Evolutionary conservation across 371 early-diverging fungal species (phyloP), one percentile per base, ranked within the genome.

Genomic region (Coemansia sp.): DNA sequence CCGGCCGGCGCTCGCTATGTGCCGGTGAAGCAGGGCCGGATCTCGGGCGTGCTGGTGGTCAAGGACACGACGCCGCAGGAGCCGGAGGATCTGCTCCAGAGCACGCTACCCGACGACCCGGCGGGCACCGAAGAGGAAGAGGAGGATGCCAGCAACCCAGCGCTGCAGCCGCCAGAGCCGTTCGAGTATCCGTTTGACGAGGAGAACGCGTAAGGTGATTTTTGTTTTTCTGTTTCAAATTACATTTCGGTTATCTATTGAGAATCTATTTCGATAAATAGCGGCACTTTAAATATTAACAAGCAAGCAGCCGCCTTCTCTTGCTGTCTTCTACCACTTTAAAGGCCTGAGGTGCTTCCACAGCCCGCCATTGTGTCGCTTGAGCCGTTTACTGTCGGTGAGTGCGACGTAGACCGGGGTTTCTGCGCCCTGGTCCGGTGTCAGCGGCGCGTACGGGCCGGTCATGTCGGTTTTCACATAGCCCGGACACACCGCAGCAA

Each of bases 1-100:
- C 87, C 89, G 56, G 87, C 88, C 34, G 88, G 88, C 54, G 78
- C 90, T 12, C 87, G 97, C 57, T 98, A 94, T 76, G 80, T 83
- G 40, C 97, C 98, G 34, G 85, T 97, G 56, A 94, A 93, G 81
- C 84, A 85, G 78, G 86, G 80, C 76, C 33, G 57, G 38, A 39
- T 66, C 10, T 66, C 76, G 4, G 79, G 79, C 31, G 79, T 79
- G 47, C 14, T 72, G n/a, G 33, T 80, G 26, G 65, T 80, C 51
- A 54, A 39, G 59, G 80, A 80, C 57, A 75, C 63, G 34, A 49
- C 60, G n/a, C 82, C 86, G 0, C 67, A 41, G 7, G 81, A 82
- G 59, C 76, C 83, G 4, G 86, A 80, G 59, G 83, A 83, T 33
- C 52, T 87, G 41, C 69, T 87, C 33, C 56, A 76, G 9, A 68